Evolutionary conservation across 2,329 filamentous ascomycete species (phyloP).

Genomic region (Aspergillus felis): DNA sequence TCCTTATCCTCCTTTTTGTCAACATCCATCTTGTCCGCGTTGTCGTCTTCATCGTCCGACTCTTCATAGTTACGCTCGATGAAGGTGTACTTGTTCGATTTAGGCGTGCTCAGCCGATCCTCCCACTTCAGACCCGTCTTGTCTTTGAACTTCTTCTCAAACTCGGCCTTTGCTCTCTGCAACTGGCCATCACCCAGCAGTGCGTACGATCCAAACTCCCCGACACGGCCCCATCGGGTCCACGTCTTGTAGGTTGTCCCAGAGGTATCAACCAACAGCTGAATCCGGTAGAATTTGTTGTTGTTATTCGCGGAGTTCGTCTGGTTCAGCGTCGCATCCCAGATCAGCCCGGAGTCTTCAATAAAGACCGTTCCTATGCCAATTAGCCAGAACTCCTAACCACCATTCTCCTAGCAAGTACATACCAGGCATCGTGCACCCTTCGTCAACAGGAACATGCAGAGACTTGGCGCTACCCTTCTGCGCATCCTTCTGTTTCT

Average conservation of each 20-base stretch:
- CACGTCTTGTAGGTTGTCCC: conserved; percentile 54
- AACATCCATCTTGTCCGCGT: conserved; percentile 27
- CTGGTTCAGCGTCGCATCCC: conserved; percentile 75
- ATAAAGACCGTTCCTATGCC: conserved; percentile 55
- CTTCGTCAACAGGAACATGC: conserved; percentile 48
- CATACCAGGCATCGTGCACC: conserved; percentile 8
- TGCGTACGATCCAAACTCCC: conserved; percentile 47
- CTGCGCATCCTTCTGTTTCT: conserved; percentile 45
- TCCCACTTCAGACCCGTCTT: conserved; percentile 53
- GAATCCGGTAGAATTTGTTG: conserved; percentile 79
- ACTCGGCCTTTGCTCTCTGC: conserved; percentile 40
- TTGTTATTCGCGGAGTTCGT: conserved; percentile 68
- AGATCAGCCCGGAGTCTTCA: conserved; percentile 63
- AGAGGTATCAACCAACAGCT: conserved; percentile 48
- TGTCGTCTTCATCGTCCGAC: conserved; percentile 44
- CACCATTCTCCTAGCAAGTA: neutral
- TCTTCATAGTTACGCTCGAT: conserved; percentile 73
- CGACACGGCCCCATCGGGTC: conserved; percentile 79
- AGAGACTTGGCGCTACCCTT: conserved; percentile 40
- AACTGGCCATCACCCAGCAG: conserved; percentile 38
- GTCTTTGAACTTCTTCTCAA: conserved; percentile 55
- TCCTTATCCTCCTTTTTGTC: conserved; percentile 34
- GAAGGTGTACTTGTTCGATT: conserved; percentile 66
- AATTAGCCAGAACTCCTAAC: neutral
- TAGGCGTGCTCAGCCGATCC: conserved; percentile 47